Evolutionary conservation across 495 filamentous ascomycete genomes (phyloP).

Genomic region (Penicillium herquei): DNA sequence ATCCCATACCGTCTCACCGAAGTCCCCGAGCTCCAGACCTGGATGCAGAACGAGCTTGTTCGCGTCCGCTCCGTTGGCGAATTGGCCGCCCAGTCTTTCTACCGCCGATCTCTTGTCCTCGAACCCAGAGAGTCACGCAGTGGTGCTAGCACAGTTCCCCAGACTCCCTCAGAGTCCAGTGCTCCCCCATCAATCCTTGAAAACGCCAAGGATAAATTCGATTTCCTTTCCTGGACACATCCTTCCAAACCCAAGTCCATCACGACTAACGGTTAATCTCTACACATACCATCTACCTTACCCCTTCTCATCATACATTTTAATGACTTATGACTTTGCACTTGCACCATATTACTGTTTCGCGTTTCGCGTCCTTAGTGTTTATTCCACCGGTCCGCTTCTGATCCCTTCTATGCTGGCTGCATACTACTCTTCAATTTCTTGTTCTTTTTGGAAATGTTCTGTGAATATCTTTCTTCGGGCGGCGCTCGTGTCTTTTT

Average conservation of each 20-base stretch:
- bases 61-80: conserved; percentile 78
- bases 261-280: conserved; percentile 40
- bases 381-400: background rate
- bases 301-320: background rate
- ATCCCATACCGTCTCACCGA: conserved; percentile 86
- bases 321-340: conserved; percentile 20
- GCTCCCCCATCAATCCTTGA: conserved; percentile 44
- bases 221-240: conserved; percentile 56
- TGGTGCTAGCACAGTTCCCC: conserved; percentile 6
- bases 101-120: conserved; percentile 81
- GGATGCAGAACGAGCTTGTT: conserved; percentile 83
- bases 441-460: conserved; percentile 5
- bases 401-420: conserved; percentile 14
- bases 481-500: conserved; percentile 23
- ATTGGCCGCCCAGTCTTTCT: conserved; percentile 73
- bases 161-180: conserved; percentile 36
- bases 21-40: conserved; percentile 87
- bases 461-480: conserved; percentile 30
- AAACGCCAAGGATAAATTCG: conserved; percentile 54
- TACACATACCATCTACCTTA: conserved; percentile 5
- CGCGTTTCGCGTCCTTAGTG: conserved; percentile 10
- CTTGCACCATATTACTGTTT: conserved; percentile 1
- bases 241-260: conserved; percentile 48
- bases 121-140: conserved; percentile 69
- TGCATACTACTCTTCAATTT: conserved; percentile 15